phyloP scores from a whole-genome alignment of 177 flowering plant species.

The Tripterygium wilfordii region DNA sequence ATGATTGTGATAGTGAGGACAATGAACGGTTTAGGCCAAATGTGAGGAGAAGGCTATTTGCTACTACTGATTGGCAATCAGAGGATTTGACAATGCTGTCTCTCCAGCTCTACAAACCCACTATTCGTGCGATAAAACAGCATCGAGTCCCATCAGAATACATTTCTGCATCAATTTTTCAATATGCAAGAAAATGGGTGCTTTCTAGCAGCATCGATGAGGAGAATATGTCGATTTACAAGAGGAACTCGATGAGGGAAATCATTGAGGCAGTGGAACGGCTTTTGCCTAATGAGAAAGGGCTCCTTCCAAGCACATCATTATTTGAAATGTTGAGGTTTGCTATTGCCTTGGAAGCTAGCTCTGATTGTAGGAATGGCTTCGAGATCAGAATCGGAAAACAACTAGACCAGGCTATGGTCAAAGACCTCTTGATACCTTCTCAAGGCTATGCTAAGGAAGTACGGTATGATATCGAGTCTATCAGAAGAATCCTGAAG shows the following conservation, averaged over 20 bases:
- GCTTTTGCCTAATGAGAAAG: slow-evolving; percentile 50
- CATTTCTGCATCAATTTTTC: slow-evolving; percentile 43
- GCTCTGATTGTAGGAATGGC: slow-evolving; percentile 36
- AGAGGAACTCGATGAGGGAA: slow-evolving; percentile 29
- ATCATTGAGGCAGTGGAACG: slow-evolving; percentile 61
- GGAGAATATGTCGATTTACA: slow-evolving; percentile 10
- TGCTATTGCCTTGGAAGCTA: slow-evolving; percentile 41
- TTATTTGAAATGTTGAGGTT: slow-evolving; percentile 55
- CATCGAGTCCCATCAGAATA: slow-evolving; percentile 32
- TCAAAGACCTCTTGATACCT: slow-evolving; percentile 53
- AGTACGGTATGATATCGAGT: slow-evolving; percentile 44
- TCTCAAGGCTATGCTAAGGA: slow-evolving; percentile 44
- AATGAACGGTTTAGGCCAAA: slow-evolving; percentile 28
- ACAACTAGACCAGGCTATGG: slow-evolving; percentile 50
- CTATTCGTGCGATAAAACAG: slow-evolving; percentile 32
- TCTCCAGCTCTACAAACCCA: slow-evolving; percentile 39
- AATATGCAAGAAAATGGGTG: slow-evolving; percentile 41
- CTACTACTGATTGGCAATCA: slow-evolving; percentile 26
- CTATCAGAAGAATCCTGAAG: slow-evolving; percentile 58
- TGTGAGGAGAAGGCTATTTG: slow-evolving; percentile 56
- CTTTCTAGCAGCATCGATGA: slow-evolving; percentile 7
- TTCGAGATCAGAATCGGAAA: slow-evolving; percentile 58
- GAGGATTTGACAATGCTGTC: slow-evolving; percentile 48
- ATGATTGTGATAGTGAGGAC: slow-evolving; percentile 10
- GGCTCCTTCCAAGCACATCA: slow-evolving; percentile 38